Percentiles rank a stretch among this genome's conserved stretches.
Evolutionary conservation across 2,329 filamentous ascomycete genomes (phyloP).

Genomic region (Aureobasidium subglaciale): DNA sequence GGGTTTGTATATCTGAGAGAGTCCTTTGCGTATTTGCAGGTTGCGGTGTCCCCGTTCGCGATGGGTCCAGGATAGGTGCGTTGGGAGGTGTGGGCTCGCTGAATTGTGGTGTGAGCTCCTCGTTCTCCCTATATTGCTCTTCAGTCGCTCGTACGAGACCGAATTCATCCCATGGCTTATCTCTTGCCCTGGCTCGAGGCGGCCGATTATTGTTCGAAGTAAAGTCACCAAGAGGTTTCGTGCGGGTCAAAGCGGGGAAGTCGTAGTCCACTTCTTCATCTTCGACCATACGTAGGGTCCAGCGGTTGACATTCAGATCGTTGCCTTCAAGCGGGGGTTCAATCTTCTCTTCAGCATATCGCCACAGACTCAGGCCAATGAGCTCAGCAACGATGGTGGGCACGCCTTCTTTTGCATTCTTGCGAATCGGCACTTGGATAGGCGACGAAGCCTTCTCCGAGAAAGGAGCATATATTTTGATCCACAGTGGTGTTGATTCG

Average conservation of each 20-base stretch:
- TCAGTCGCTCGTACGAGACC: constrained; percentile 66
- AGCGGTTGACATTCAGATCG: constrained; percentile 72
- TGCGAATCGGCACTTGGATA: constrained; percentile 64
- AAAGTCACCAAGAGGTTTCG: constrained; percentile 67
- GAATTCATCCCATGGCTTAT: constrained; percentile 76
- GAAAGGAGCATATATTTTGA: constrained; percentile 71
- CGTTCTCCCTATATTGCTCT: constrained; percentile 62
- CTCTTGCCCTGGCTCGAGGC: constrained; percentile 57
- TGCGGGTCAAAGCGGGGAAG: constrained; percentile 70
- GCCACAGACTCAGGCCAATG: constrained; percentile 72
- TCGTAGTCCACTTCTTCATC: constrained; percentile 81
- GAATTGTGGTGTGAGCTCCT: constrained; percentile 59
- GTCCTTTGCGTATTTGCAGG: constrained; percentile 13
- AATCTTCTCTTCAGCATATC: constrained; percentile 69
- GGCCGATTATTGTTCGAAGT: constrained; percentile 70
- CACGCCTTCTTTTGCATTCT: constrained; percentile 61
- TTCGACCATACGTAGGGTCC: constrained; percentile 76
- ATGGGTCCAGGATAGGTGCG: constrained; percentile 14
- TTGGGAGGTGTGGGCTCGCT: constrained; percentile 42
- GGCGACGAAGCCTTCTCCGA: constrained; percentile 58
- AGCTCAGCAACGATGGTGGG: constrained; percentile 69
- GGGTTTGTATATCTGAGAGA: constrained; percentile 16
- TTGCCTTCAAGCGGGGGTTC: constrained; percentile 58
- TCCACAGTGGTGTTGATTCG: constrained; percentile 65
- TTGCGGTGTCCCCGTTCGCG: constrained; percentile 19